A percentile compares a stretch with the other conserved stretches of the same genome.
Evolutionary conservation across 2,329 filamentous ascomycete genomes (phyloP).

Genomic region (Colletotrichum euphorbiae): DNA sequence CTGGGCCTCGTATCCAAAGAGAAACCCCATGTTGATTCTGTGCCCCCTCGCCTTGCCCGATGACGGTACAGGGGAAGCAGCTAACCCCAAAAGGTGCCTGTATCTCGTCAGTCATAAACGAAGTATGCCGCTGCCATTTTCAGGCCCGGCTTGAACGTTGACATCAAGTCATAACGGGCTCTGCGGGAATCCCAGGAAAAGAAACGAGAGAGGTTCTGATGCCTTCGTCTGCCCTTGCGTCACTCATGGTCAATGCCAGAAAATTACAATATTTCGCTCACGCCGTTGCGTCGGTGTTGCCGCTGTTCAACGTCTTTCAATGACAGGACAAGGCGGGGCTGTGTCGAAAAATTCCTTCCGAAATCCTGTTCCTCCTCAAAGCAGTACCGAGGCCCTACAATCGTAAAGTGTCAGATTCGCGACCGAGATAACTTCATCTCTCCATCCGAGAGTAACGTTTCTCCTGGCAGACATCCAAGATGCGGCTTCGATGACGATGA

Average conservation of each 20-base stretch:
- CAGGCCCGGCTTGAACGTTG: neutral
- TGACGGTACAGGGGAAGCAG: neutral
- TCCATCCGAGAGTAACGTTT: neutral
- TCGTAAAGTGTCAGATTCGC: neutral
- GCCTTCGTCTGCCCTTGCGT: neutral
- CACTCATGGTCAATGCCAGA: neutral
- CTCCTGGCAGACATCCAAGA: neutral
- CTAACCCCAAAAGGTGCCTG: neutral
- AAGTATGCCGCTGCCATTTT: neutral
- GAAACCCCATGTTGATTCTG: conserved; percentile 1
- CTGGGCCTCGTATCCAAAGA: conserved; percentile 6
- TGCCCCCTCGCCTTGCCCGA: neutral
- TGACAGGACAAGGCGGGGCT: conserved; percentile 8
- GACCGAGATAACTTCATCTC: conserved; percentile 4
- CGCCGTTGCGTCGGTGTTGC: conserved; percentile 7
- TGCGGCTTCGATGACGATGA: neutral
- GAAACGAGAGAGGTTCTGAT: neutral
- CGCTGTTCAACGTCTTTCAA: neutral
- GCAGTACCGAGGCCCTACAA: neutral
- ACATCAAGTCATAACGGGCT: neutral
- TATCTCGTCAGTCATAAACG: neutral
- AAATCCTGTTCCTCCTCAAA: neutral
- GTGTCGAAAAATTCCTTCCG: conserved; percentile 10
- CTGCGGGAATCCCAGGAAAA: neutral
- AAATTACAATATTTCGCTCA: neutral